phyloP scores from a whole-genome alignment of 148 eudicot genomes.

The Chenopodium berlandieri region DNA sequence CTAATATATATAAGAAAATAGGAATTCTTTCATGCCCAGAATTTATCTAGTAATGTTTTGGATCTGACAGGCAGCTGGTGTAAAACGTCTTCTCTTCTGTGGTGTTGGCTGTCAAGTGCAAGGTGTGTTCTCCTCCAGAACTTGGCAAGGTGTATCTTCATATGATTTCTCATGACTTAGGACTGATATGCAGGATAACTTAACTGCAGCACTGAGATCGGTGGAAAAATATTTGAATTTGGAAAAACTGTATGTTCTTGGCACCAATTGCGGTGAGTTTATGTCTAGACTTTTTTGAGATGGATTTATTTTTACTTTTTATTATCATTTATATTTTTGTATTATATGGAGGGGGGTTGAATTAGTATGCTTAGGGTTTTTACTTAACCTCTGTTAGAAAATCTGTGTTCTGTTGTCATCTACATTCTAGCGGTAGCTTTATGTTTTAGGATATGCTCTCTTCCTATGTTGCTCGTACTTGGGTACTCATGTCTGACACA shows the following conservation, averaged over 20 bases:
- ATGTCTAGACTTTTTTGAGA: background rate
- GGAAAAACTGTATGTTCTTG: constrained; percentile 93
- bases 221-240: constrained; percentile 90
- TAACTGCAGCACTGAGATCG: constrained; percentile 92
- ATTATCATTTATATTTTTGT: no score
- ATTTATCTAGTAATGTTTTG: constrained; percentile 3
- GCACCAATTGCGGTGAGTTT: constrained; percentile 87
- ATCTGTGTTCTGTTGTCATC: background rate
- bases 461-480: no score
- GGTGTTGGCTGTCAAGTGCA: constrained; percentile 99
- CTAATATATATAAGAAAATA: background rate
- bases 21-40: background rate
- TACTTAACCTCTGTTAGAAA: background rate
- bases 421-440: background rate
- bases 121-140: constrained; percentile 44
- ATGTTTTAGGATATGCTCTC: no score
- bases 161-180: constrained; percentile 45
- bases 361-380: background rate
- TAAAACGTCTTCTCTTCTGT: constrained; percentile 92
- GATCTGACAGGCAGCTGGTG: constrained; percentile 81
- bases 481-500: no score
- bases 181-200: constrained; percentile 74
- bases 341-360: background rate
- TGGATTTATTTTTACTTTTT: background rate
- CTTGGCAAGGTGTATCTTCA: constrained; percentile 11